Base-by-base conservation (phyloP, 2,329 filamentous ascomycete species). In the Acephala macrosclerotiorum region DNA sequence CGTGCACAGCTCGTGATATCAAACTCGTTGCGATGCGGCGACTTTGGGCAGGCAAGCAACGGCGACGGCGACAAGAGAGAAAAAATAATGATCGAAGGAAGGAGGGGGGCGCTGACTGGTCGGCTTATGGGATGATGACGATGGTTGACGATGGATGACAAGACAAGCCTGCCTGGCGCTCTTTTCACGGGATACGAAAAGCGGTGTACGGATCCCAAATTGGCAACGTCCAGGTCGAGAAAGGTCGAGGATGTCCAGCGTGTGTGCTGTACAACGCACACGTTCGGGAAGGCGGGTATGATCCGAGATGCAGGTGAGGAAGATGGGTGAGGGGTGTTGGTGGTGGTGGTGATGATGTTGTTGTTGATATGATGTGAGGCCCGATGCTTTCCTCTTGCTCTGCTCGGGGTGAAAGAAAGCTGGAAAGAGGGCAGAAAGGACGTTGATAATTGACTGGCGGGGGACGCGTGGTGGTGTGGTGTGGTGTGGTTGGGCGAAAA, bases 181-280 rank as follows among this genome's bases (percentile, higher is more conserved):
- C 20, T 51, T 56, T 57, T 20, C 18, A 57, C 55, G 55, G 55
- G 55, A 57, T 33, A 33, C 29, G 29, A 57, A 26, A 53, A 53
- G 55, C 55, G 55, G 55, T 57, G 55, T 26, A 57, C 29, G 22
- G 33, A 18, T 36, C 55, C 55, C 9, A 14, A 57, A 38, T 38
- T 16, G 55, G 55, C 4, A 25, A 20, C 47, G 11, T 29, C 47
- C 25, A 22, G 12, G 47, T 51, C 47, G 7, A 12, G 20, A 51
- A 33, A 33, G 9, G 4, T 33, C 29, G 29, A 33, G 29, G 29
- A 22, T 47, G 16, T 47, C 20, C 42, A 25, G 6, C 9, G 49
- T 53, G 22, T 12, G 26, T 26, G 20, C 47, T 26, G 47, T 6
- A 53, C 49, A 53, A n/a, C 49, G 25, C 49, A 53, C 49, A 51